These are phyloP conservation scores for Seminavis robusta DNA, from an alignment of 108 stramenopile species.

Conservation along the genomic window DNA sequence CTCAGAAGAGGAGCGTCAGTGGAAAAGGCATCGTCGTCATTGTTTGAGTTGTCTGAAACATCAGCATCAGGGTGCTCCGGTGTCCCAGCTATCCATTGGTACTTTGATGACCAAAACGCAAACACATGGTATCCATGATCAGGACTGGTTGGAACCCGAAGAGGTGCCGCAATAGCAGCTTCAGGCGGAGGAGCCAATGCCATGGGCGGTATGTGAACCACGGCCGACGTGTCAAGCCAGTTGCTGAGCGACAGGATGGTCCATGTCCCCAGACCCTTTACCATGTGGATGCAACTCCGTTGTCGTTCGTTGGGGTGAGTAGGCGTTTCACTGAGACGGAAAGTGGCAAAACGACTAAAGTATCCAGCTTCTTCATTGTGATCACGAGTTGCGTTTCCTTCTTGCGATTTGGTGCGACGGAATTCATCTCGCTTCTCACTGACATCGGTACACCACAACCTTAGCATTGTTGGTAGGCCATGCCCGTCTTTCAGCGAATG, in stretches of 20 bases:
- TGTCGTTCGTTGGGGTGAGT: constrained; percentile 55
- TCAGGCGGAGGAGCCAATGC: constrained; percentile 36
- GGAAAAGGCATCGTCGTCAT: constrained; percentile 13
- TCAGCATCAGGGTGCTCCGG: neutral
- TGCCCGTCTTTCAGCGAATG: constrained; percentile 60
- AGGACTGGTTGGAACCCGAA: neutral
- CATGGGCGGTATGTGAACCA: constrained; percentile 34
- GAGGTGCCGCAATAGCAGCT: neutral
- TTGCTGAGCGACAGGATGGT: constrained; percentile 80
- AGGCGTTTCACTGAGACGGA: neutral
- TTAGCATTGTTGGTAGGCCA: constrained; percentile 72
- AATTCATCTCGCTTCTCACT: too few relatives aligned
- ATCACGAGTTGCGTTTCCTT: constrained; percentile 1
- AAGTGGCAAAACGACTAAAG: constrained; percentile 38
- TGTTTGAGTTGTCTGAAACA: neutral
- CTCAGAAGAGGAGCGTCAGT: constrained; percentile 44
- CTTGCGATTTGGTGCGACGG: neutral
- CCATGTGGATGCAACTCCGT: constrained; percentile 79
- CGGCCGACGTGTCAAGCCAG: constrained; percentile 59
- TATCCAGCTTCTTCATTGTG: constrained; percentile 43
- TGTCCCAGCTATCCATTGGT: constrained; percentile 50
- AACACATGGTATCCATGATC: constrained; percentile 76
- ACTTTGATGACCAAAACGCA: constrained; percentile 83
- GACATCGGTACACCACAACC: constrained; percentile 83
- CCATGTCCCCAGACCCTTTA: constrained; percentile 82